Percentiles rank a stretch among this genome's conserved stretches.
These are phyloP conservation scores for Talaromyces sp. DNA, from an alignment of 2,329 filamentous ascomycete species.

Conservation along the genomic window DNA sequence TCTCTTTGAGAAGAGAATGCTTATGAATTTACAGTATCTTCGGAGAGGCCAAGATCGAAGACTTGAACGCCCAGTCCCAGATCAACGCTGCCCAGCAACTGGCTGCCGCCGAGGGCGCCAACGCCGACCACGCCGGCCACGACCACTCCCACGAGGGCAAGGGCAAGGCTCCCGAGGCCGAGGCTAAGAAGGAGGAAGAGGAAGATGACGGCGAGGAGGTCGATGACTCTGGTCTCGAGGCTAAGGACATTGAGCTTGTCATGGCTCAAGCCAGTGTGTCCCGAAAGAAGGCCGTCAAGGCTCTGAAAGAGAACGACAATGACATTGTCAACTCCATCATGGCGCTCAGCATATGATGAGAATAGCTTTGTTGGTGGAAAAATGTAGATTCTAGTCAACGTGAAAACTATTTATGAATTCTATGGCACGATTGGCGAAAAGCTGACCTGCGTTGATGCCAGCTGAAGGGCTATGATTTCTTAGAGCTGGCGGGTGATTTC, in stretches of 20 bases:
- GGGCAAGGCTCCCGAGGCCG: conserved; percentile 60
- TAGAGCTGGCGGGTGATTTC: neutral
- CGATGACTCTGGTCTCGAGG: conserved; percentile 88
- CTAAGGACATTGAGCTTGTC: conserved; percentile 99
- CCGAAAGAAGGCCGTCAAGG: conserved; percentile 97
- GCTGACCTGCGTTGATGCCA: neutral
- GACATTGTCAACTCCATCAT: conserved; percentile 99
- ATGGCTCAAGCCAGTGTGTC: conserved; percentile 97
- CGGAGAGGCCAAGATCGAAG: conserved; percentile 99
- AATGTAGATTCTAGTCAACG: neutral
- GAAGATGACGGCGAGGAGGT: conserved; percentile 96
- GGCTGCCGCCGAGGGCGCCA: conserved; percentile 60
- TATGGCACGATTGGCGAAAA: neutral
- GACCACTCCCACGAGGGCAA: conserved; percentile 52
- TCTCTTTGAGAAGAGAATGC: conserved; percentile 7
- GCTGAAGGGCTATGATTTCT: neutral
- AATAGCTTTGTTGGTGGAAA: conserved; percentile 16
- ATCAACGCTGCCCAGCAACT: conserved; percentile 94
- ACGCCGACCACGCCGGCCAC: conserved; percentile 56
- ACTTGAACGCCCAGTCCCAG: conserved; percentile 97
- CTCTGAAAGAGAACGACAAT: conserved; percentile 93
- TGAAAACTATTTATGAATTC: conserved; percentile 1
- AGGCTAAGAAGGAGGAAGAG: conserved; percentile 65
- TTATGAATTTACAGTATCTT: conserved; percentile 67
- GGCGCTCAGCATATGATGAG: conserved; percentile 73